Percentiles rank a stretch among this genome's conserved stretches.
Conservation (phyloP, 345 rosid species). For the Erodium maritimum region DNA sequence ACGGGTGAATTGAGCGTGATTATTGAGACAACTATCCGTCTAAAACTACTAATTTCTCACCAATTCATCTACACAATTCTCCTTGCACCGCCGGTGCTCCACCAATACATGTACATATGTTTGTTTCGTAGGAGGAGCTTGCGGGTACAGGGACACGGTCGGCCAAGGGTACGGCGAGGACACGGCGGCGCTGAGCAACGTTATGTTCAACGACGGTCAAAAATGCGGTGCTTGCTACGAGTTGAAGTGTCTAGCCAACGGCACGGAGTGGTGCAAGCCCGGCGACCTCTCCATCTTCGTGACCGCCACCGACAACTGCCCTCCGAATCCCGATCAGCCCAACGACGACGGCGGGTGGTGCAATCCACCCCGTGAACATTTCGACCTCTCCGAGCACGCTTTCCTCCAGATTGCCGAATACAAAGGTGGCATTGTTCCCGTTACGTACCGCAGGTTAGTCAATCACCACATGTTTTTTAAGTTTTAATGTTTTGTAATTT, state of each 20-base stretch:
- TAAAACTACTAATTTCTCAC: too few species aligned
- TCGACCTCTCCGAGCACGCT: constrained; percentile 58
- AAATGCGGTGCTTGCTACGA: constrained; percentile 47
- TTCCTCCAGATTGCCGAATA: constrained; percentile 42
- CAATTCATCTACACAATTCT: too few species aligned
- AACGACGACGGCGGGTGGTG: constrained; percentile 71
- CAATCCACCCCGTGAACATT: constrained; percentile 55
- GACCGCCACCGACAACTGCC: constrained; percentile 72
- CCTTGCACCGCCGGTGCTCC: too few species aligned
- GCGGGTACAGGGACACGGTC: constrained; percentile 33
- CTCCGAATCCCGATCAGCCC: constrained; percentile 42
- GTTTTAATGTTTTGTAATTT: too few species aligned
- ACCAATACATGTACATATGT: too few species aligned
- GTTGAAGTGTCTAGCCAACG: constrained; percentile 23
- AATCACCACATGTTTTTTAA: too few species aligned
- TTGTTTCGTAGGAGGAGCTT: constrained; percentile 37
- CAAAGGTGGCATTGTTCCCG: constrained; percentile 46
- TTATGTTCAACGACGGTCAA: constrained; percentile 33
- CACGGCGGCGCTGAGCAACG: constrained; percentile 39
- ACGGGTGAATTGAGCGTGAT: too few species aligned
- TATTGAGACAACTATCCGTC: too few species aligned
- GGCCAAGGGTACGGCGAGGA: constrained; percentile 27
- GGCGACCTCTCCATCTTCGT: constrained; percentile 43
- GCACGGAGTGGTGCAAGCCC: constrained; percentile 40
- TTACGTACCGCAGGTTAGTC: constrained; percentile 67